These are phyloP conservation scores for Cercophora sp. DNA, from an alignment of 495 filamentous ascomycete genomes.

Conservation along the genomic window DNA sequence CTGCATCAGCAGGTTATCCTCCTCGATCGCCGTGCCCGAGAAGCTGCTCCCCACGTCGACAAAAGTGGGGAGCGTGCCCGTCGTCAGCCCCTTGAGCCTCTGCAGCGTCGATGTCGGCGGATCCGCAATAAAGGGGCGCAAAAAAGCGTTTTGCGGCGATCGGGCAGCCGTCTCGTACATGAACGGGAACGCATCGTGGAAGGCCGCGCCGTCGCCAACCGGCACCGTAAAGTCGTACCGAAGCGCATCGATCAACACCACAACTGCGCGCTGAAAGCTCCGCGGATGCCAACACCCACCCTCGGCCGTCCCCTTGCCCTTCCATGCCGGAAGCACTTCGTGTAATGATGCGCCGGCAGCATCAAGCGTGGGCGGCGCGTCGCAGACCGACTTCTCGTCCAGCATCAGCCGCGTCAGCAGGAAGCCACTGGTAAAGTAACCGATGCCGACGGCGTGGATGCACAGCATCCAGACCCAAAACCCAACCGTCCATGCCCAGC, in stretches of 20 bases:
- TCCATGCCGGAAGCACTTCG: constrained; percentile 33
- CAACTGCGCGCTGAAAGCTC: constrained; percentile 84
- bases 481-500: constrained; percentile 46
- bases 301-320: constrained; percentile 46
- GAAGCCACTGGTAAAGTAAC: constrained; percentile 95
- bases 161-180: constrained; percentile 74
- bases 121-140: constrained; percentile 95
- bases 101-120: constrained; percentile 92
- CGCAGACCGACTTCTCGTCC: constrained; percentile 80
- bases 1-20: constrained; percentile 90
- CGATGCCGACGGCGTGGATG: constrained; percentile 77
- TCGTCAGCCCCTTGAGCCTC: constrained; percentile 88
- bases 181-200: constrained; percentile 82
- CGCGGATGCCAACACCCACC: constrained; percentile 93
- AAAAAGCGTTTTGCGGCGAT: constrained; percentile 74
- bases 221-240: constrained; percentile 97
- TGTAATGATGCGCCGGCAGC: constrained; percentile 22
- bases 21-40: constrained; percentile 92
- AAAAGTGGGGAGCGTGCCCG: constrained; percentile 92
- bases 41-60: constrained; percentile 93
- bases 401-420: constrained; percentile 89
- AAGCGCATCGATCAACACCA: constrained; percentile 89
- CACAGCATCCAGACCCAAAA: constrained; percentile 55
- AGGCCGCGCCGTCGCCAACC: constrained; percentile 54
- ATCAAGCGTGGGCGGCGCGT: constrained; percentile 58